These are phyloP conservation scores for Sporisorium exsertum DNA, from an alignment of 1,284 basidiomycete genomes.

Conservation along the genomic window DNA sequence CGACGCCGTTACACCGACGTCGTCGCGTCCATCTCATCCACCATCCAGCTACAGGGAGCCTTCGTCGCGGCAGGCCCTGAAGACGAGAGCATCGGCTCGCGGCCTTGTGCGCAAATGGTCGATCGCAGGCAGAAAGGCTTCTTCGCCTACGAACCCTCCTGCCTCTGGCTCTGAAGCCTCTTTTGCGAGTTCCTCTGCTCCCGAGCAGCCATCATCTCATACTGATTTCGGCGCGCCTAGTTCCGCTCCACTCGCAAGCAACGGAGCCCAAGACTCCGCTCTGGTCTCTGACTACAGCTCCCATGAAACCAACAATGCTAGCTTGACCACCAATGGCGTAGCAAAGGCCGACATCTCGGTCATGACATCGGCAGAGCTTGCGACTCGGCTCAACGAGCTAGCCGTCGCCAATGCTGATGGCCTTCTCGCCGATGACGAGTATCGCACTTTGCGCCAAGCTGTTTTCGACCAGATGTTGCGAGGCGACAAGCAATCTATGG, in stretches of 20 bases:
- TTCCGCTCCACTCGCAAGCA: background rate
- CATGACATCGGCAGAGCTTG: conserved; percentile 45
- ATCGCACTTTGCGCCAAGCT: conserved; percentile 52
- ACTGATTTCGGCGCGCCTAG: background rate
- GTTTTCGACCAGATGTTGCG: conserved; percentile 56
- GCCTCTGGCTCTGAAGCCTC: background rate
- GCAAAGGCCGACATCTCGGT: conserved; percentile 20
- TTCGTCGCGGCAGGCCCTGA: background rate
- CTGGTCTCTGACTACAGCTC: background rate
- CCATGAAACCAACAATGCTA: background rate
- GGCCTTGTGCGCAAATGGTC: conserved; percentile 25
- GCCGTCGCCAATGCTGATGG: conserved; percentile 62
- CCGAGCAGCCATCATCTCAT: background rate
- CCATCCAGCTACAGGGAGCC: conserved; percentile 29
- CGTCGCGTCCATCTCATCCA: conserved; percentile 12
- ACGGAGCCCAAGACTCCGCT: background rate
- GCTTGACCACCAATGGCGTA: background rate
- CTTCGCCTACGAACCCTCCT: background rate
- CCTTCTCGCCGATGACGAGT: conserved; percentile 58
- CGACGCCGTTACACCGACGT: background rate
- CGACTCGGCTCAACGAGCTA: conserved; percentile 56
- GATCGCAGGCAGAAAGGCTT: conserved; percentile 3
- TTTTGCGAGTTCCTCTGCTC: background rate
- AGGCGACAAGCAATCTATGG: conserved; percentile 28
- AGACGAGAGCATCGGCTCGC: background rate